Evolutionary conservation across 345 rosid genomes (phyloP).

Genomic region (Noccaea caerulescens): DNA sequence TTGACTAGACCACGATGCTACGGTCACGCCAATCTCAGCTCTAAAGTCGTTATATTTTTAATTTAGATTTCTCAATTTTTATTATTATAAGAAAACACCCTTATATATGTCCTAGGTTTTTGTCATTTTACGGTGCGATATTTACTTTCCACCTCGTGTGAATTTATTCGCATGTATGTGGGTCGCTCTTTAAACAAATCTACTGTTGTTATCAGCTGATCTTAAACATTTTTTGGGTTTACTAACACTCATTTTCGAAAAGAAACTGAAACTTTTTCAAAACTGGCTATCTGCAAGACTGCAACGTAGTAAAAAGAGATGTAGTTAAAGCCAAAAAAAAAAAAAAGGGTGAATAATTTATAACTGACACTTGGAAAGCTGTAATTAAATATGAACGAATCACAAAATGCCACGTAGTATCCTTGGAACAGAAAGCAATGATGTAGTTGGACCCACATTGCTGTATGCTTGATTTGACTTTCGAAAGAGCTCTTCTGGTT

Average conservation of each 20-base stretch:
- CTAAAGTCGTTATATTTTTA: neutral
- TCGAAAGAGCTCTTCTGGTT: too few species aligned
- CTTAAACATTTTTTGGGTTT: neutral
- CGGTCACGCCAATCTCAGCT: constrained; percentile 17
- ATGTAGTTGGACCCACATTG: constrained; percentile 9
- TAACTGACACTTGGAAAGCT: constrained; percentile 2
- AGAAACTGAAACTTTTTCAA: neutral
- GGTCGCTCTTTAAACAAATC: neutral
- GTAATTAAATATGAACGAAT: constrained; percentile 20
- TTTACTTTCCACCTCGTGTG: neutral
- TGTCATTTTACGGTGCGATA: neutral
- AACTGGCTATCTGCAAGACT: too few species aligned
- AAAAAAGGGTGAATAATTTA: neutral
- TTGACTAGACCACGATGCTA: constrained; percentile 32
- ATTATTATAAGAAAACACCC: neutral
- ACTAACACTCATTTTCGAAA: neutral
- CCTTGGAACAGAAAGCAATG: neutral
- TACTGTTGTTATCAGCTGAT: neutral
- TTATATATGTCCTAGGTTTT: neutral
- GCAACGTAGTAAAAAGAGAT: too few species aligned
- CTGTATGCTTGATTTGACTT: constrained; percentile 18
- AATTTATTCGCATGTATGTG: neutral
- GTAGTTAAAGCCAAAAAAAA: too few species aligned
- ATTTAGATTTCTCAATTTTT: neutral
- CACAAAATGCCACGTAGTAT: constrained; percentile 18